Evolutionary conservation across 108 stramenopile species (phyloP).

Genomic region (Cylindrotheca closterium): DNA sequence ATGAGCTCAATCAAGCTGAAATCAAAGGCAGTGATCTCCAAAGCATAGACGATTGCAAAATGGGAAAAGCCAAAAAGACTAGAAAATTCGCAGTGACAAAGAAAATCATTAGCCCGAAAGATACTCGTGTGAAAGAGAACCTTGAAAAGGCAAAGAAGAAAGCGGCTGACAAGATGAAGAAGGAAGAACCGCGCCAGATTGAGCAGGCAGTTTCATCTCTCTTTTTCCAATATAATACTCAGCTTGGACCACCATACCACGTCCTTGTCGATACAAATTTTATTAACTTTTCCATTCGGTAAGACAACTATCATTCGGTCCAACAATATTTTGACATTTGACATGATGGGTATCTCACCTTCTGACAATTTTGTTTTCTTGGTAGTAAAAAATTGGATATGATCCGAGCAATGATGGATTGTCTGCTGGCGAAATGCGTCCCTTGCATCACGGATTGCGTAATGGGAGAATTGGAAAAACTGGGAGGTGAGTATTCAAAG

Average conservation of each 20-base stretch:
- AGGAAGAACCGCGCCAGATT: slow-evolving; percentile 75
- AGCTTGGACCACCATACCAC: slow-evolving; percentile 98
- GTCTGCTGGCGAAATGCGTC: slow-evolving; percentile 97
- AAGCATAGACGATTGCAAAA: too few relatives aligned
- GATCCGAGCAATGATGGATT: slow-evolving; percentile 99
- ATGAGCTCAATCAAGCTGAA: too few relatives aligned
- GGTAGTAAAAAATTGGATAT: slow-evolving; percentile 96
- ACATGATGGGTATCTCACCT: neutral
- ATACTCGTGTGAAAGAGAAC: slow-evolving; percentile 83
- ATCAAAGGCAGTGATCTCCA: too few relatives aligned
- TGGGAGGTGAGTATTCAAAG: too few relatives aligned
- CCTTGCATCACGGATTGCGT: slow-evolving; percentile 98
- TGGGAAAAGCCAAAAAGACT: slow-evolving; percentile 94
- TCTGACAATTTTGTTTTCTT: slow-evolving; percentile 11
- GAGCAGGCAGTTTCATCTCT: slow-evolving; percentile 88
- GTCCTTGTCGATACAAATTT: slow-evolving; percentile 99
- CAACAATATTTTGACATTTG: neutral
- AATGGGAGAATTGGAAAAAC: slow-evolving; percentile 98
- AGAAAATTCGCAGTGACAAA: slow-evolving; percentile 93
- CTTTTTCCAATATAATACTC: slow-evolving; percentile 97
- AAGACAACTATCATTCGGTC: slow-evolving; percentile 5
- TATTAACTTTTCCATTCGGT: slow-evolving; percentile 97
- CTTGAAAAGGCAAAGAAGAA: slow-evolving; percentile 58
- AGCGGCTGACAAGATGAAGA: slow-evolving; percentile 44
- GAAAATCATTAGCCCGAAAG: slow-evolving; percentile 88